phyloP scores from a whole-genome alignment of 331 rosid genomes.

The Cydonia oblonga region DNA sequence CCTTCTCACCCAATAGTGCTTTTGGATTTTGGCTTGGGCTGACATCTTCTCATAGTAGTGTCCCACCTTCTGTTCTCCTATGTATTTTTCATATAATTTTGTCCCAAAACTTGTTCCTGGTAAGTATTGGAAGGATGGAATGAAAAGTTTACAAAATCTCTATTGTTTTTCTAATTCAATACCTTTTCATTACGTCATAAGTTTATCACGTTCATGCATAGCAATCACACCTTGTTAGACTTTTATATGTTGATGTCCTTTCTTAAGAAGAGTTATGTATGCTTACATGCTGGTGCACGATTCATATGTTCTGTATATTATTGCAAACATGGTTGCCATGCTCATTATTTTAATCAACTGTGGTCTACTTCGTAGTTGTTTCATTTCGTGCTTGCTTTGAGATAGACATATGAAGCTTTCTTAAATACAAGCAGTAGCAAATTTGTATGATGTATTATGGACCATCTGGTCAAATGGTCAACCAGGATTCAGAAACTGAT shows the following conservation, averaged over 20 bases:
- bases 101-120: not conserved
- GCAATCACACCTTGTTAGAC: not conserved
- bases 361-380: not conserved
- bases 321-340: not conserved
- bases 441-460: not conserved
- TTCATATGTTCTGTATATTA: too few species aligned
- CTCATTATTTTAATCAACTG: not conserved
- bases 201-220: not conserved
- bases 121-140: not conserved
- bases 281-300: not conserved
- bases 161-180: not conserved
- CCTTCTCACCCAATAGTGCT: not conserved
- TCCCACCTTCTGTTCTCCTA: not conserved
- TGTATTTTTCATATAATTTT: not conserved
- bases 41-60: not conserved
- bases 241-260: not conserved
- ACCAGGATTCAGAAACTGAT: not conserved
- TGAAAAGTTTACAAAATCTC: not conserved
- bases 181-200: too few species aligned
- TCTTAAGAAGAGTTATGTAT: not conserved
- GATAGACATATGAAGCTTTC: not conserved
- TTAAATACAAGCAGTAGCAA: not conserved
- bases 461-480: not conserved
- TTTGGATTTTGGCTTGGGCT: not conserved
- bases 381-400: not conserved